These are phyloP conservation scores for Aciculosporium take DNA, from an alignment of 2,329 filamentous ascomycete species.

Conservation along the genomic window DNA sequence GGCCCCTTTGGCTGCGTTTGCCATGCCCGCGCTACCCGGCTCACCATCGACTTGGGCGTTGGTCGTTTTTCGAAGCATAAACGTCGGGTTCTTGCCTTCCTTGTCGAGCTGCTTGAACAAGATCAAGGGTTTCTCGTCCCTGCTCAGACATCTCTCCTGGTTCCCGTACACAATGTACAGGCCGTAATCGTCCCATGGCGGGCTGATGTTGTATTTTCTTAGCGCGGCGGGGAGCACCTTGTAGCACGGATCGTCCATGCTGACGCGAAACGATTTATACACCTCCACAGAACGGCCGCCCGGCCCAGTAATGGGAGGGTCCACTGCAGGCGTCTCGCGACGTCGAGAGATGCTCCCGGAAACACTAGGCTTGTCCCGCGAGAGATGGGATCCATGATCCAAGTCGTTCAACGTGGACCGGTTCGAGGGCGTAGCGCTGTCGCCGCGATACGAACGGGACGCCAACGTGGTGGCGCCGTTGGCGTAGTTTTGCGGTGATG, in stretches of 20 bases:
- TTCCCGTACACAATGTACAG: conserved; percentile 98
- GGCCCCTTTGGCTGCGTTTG: conserved; percentile 28
- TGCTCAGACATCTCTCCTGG: conserved; percentile 80
- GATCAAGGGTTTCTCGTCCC: conserved; percentile 88
- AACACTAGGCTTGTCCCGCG: conserved; percentile 16
- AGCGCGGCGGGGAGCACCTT: conserved; percentile 91
- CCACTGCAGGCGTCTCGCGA: conserved; percentile 46
- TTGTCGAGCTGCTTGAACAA: conserved; percentile 95
- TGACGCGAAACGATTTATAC: conserved; percentile 96
- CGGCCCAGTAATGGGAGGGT: conserved; percentile 44
- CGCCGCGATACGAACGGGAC: conserved; percentile 45
- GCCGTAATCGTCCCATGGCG: conserved; percentile 93
- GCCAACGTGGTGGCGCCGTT: conserved; percentile 45
- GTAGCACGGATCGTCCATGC: conserved; percentile 95
- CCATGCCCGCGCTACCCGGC: conserved; percentile 40
- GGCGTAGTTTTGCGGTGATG: conserved; percentile 45
- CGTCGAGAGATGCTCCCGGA: conserved; percentile 33
- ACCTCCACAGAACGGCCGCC: conserved; percentile 67
- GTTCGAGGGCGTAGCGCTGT: conserved; percentile 37
- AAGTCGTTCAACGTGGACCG: conserved; percentile 41
- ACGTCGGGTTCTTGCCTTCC: conserved; percentile 97
- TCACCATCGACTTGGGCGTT: conserved; percentile 37
- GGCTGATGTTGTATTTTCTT: conserved; percentile 97
- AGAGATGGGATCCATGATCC: conserved; percentile 23
- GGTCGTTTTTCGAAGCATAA: conserved; percentile 72